A percentile compares a stretch with the other conserved stretches of the same genome.
These are phyloP conservation scores for Leishmania aethiopica DNA, from an alignment of 208 protist genomes.

Conservation along the genomic window DNA sequence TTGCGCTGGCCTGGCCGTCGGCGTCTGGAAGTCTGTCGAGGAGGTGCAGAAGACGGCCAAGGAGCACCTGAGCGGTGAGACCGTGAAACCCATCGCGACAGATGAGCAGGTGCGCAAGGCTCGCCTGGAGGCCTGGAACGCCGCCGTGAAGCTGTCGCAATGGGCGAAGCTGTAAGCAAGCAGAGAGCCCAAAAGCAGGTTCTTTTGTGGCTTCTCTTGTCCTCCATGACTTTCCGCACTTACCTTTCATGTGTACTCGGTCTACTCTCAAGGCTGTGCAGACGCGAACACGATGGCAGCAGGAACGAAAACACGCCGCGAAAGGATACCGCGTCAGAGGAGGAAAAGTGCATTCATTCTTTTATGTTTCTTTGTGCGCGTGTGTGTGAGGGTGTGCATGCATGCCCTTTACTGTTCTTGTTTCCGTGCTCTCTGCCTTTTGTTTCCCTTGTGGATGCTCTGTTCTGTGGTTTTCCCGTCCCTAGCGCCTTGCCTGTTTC, in stretches of 20 bases:
- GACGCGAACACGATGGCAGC: background rate
- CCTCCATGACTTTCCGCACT: background rate
- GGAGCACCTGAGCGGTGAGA: slow-evolving; percentile 32
- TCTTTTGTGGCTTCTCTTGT: background rate
- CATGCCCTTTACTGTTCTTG: background rate
- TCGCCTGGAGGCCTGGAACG: slow-evolving; percentile 51
- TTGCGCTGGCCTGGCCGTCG: slow-evolving; percentile 69
- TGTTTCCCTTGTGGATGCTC: background rate
- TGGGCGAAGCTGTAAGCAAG: slow-evolving; percentile 70
- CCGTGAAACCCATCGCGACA: slow-evolving; percentile 33
- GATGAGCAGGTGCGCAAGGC: slow-evolving; percentile 34
- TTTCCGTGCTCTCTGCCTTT: background rate
- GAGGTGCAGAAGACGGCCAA: slow-evolving; percentile 39
- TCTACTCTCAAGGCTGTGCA: background rate
- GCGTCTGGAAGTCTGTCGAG: slow-evolving; percentile 68
- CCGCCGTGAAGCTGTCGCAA: slow-evolving; percentile 49
- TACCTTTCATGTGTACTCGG: background rate
- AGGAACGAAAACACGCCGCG: background rate
- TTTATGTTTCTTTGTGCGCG: background rate
- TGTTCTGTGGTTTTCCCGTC: background rate
- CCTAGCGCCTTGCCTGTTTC: background rate
- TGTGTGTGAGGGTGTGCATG: background rate
- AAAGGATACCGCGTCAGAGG: background rate
- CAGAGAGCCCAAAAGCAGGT: background rate
- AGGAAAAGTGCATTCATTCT: background rate